Conservation (phyloP, 2,329 filamentous ascomycete genomes). For the Ophiocordyceps polyrhachis-furcata region DNA sequence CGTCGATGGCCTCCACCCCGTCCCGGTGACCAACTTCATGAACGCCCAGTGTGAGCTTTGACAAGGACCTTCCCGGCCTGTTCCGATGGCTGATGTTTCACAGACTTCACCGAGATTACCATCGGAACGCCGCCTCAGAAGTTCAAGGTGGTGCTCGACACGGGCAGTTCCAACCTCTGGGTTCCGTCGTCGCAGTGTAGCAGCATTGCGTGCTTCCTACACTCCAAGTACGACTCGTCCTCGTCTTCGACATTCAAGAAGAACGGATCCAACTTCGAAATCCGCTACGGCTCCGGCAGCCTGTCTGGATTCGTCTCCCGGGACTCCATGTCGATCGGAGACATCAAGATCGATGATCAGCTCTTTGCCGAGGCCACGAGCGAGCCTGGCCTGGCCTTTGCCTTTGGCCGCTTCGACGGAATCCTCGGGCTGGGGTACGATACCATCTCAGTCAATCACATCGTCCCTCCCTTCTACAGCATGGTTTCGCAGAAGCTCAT, state of each 20-base stretch:
- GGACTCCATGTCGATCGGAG: constrained; percentile 72
- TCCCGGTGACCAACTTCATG: constrained; percentile 92
- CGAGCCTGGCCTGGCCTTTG: constrained; percentile 92
- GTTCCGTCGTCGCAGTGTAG: constrained; percentile 78
- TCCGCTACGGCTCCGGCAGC: constrained; percentile 87
- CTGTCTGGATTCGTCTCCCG: constrained; percentile 86
- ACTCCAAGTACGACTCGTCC: constrained; percentile 88
- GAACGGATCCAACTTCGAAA: constrained; percentile 85
- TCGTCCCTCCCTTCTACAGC: constrained; percentile 90
- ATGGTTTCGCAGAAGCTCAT: constrained; percentile 80
- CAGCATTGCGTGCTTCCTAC: constrained; percentile 95
- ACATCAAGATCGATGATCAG: constrained; percentile 73
- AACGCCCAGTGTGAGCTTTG: constrained; percentile 78
- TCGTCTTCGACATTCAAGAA: constrained; percentile 79
- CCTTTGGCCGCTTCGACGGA: constrained; percentile 92
- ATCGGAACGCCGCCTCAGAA: constrained; percentile 81
- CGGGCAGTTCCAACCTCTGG: constrained; percentile 98
- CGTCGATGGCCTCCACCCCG: constrained; percentile 50
- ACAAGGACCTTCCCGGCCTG: constrained; percentile 3
- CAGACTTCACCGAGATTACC: constrained; percentile 93
- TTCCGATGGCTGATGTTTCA: too few species aligned
- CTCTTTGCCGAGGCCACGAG: constrained; percentile 91
- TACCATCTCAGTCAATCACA: constrained; percentile 90
- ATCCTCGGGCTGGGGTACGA: constrained; percentile 91
- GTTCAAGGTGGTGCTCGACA: constrained; percentile 98